Conservation (phyloP, 2,329 filamentous ascomycete species). For the Cladosporium sp. region DNA sequence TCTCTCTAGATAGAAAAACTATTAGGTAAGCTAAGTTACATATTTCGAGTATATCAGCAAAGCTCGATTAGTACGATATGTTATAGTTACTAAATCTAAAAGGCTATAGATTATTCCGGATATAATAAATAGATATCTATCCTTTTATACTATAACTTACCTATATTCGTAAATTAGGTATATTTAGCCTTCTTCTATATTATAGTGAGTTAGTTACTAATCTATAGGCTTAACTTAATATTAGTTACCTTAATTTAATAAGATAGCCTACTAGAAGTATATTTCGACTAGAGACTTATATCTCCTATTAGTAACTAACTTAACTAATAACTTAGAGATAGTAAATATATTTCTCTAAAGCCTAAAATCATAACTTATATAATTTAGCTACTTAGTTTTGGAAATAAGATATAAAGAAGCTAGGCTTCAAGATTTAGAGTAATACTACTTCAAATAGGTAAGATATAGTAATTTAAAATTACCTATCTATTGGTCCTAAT, state of each 20-base stretch:
- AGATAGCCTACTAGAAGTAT: neutral
- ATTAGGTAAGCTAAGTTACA: neutral
- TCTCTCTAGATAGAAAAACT: neutral
- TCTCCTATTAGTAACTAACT: neutral
- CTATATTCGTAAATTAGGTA: neutral
- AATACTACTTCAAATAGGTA: no score
- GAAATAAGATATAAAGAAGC: no score
- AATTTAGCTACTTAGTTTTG: no score
- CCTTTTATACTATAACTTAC: neutral
- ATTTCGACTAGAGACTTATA: neutral
- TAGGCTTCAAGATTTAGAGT: no score
- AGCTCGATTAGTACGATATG: neutral
- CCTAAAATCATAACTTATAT: no score
- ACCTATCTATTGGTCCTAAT: no score
- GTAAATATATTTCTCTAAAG: neutral
- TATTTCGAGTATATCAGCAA: neutral
- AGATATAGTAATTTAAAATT: no score
- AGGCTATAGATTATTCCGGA: neutral
- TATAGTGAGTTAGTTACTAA: neutral
- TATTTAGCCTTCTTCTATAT: no score
- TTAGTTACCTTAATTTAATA: neutral
- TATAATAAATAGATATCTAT: neutral
- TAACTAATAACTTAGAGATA: no score
- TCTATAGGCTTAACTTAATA: neutral
- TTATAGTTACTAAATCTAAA: neutral